phyloP scores from a whole-genome alignment of 345 rosid species.

The Gossypium bickii region DNA sequence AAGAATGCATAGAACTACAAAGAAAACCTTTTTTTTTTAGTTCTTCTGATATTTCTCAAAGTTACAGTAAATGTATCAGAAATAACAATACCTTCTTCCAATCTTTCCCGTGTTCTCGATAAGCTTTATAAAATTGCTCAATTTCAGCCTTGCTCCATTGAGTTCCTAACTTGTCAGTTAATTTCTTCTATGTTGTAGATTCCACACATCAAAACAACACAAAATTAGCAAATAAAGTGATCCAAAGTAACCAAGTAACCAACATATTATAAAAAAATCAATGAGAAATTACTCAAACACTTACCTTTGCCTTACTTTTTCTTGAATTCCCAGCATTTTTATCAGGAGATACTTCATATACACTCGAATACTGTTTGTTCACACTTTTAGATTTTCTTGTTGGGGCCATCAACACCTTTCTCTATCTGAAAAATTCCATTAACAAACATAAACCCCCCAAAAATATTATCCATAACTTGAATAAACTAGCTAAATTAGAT shows the following conservation, averaged over 20 bases:
- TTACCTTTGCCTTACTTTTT: slow-evolving; percentile 60
- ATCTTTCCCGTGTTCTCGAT: slow-evolving; percentile 73
- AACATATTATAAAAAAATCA: background rate
- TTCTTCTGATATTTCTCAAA: background rate
- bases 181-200: slow-evolving; percentile 48
- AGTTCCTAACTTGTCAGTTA: slow-evolving; percentile 80
- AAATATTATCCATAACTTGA: background rate
- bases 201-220: slow-evolving; percentile 18
- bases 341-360: slow-evolving; percentile 56
- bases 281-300: slow-evolving; percentile 18
- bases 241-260: background rate
- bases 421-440: slow-evolving; percentile 24
- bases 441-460: slow-evolving; percentile 1
- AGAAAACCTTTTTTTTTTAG: background rate
- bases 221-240: background rate
- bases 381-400: slow-evolving; percentile 70
- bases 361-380: slow-evolving; percentile 53
- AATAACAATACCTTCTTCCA: slow-evolving; percentile 70
- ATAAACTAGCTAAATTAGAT: background rate
- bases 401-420: slow-evolving; percentile 57
- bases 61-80: background rate
- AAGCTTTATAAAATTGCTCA: slow-evolving; percentile 81
- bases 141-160: slow-evolving; percentile 91
- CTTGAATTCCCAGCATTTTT: slow-evolving; percentile 52
- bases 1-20: background rate